Evolutionary conservation across 1,284 basidiomycete species (phyloP).

Genomic region (Leccinum subfulvum): DNA sequence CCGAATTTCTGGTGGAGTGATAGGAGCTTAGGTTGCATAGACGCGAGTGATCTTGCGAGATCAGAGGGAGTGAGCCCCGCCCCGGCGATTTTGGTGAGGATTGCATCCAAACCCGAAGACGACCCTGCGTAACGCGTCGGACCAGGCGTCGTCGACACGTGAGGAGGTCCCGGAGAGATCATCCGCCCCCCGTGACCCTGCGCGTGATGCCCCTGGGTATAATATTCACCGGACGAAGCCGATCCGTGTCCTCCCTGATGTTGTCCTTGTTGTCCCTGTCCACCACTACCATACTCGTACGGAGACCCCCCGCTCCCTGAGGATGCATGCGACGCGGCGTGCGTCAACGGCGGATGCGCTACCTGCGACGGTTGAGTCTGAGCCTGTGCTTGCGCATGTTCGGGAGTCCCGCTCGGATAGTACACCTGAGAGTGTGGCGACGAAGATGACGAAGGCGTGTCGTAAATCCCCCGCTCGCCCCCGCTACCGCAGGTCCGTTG

Average conservation of each 20-base stretch:
- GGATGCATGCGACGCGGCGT: slow-evolving; percentile 22
- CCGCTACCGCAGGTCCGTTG: slow-evolving; percentile 12
- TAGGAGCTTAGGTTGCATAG: slow-evolving; percentile 75
- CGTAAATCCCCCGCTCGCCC: slow-evolving; percentile 25
- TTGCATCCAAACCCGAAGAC: slow-evolving; percentile 71
- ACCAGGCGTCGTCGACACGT: slow-evolving; percentile 11
- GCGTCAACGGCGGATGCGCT: slow-evolving; percentile 18
- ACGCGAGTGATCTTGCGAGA: slow-evolving; percentile 74
- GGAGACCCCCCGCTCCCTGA: slow-evolving; percentile 26
- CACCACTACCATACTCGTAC: slow-evolving; percentile 27
- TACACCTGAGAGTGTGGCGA: slow-evolving; percentile 28
- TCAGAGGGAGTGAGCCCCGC: slow-evolving; percentile 82
- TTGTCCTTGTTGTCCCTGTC: slow-evolving; percentile 12
- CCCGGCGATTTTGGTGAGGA: slow-evolving; percentile 96
- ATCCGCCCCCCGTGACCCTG: slow-evolving; percentile 21
- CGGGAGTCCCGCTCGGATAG: slow-evolving; percentile 21
- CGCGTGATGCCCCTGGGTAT: slow-evolving; percentile 18
- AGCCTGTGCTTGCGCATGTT: slow-evolving; percentile 7
- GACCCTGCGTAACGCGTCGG: slow-evolving; percentile 20
- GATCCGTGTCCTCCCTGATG: slow-evolving; percentile 6
- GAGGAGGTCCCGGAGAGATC: slow-evolving; percentile 23
- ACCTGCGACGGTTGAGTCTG: slow-evolving; percentile 22
- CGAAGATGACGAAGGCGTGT: slow-evolving; percentile 21
- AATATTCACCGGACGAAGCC: slow-evolving; percentile 27
- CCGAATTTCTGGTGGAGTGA: slow-evolving; percentile 85